Conservation (phyloP, 2,329 filamentous ascomycete species). For the Claviceps sorghi region DNA sequence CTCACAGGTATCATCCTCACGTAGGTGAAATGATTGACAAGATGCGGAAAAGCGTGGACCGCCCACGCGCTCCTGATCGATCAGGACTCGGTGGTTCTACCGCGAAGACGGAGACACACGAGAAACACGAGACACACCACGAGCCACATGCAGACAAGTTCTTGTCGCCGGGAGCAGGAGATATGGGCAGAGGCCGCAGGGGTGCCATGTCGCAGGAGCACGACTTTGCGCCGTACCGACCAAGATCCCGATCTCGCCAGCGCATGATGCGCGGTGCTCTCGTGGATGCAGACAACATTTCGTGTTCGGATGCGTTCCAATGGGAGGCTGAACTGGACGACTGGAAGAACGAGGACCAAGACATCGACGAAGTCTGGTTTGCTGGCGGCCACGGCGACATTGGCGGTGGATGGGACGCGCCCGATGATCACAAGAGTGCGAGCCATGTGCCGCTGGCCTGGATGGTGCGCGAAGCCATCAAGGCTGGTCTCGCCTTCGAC, state of each 20-base stretch:
- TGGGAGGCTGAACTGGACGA: conserved; percentile 20
- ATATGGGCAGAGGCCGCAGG: conserved; percentile 8
- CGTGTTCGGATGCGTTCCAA: conserved; percentile 17
- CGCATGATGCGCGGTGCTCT: conserved; percentile 8
- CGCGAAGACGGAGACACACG: neutral
- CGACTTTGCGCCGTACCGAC: conserved; percentile 26
- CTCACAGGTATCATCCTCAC: conserved; percentile 13
- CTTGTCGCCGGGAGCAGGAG: conserved; percentile 5
- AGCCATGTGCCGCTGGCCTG: conserved; percentile 56
- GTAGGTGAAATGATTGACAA: conserved; percentile 8
- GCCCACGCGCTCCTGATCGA: neutral
- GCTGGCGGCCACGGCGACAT: conserved; percentile 66
- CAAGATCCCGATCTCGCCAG: conserved; percentile 23
- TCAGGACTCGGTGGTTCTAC: neutral
- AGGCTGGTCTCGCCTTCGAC: conserved; percentile 58
- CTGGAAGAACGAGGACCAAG: conserved; percentile 41
- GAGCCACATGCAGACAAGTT: conserved; percentile 6
- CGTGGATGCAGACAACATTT: conserved; percentile 13
- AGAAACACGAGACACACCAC: neutral
- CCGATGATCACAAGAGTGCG: conserved; percentile 42
- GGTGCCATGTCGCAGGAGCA: conserved; percentile 1
- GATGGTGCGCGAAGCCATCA: conserved; percentile 47
- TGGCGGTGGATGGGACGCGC: conserved; percentile 58
- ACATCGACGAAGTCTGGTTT: conserved; percentile 73
- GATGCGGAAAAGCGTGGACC: conserved; percentile 9